phyloP scores from a whole-genome alignment of 2,329 filamentous ascomycete genomes.

The Phaeophleospora eucalypticola region DNA sequence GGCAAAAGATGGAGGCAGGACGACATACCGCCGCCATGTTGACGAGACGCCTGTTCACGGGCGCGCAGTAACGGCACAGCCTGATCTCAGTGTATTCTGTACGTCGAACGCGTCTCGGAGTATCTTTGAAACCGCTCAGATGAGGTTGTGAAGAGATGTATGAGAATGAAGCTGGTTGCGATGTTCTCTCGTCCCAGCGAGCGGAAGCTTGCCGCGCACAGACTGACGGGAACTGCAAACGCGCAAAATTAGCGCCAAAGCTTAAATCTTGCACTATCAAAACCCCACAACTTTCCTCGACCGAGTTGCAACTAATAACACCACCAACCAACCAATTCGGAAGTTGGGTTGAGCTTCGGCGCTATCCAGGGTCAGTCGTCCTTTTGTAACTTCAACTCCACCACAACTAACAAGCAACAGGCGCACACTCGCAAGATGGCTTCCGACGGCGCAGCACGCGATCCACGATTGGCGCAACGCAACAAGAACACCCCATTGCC shows the following conservation, averaged over 20 bases:
- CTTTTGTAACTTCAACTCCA: too few relatives aligned
- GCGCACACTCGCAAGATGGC: too few relatives aligned
- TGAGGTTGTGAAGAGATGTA: background rate
- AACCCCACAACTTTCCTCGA: too few relatives aligned
- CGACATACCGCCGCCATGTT: conserved; percentile 6
- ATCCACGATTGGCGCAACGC: conserved; percentile 1
- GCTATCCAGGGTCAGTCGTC: too few relatives aligned
- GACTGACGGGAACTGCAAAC: too few relatives aligned
- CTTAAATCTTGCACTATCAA: too few relatives aligned
- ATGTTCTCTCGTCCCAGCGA: background rate
- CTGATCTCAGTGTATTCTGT: background rate
- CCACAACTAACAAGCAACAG: too few relatives aligned
- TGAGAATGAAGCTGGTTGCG: background rate
- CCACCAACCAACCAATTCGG: too few relatives aligned
- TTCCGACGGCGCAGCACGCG: conserved; percentile 1
- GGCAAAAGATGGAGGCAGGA: background rate
- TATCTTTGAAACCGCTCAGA: background rate
- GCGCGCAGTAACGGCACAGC: background rate
- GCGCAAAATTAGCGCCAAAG: too few relatives aligned
- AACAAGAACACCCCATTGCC: conserved; percentile 1
- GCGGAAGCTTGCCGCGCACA: too few relatives aligned
- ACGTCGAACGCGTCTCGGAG: background rate
- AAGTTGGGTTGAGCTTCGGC: too few relatives aligned
- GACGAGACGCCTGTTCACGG: background rate
- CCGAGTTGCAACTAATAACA: too few relatives aligned